A percentile compares a stretch with the other conserved stretches of the same genome.
Conservation (phyloP, 495 filamentous ascomycete genomes). For the Podospora comata region DNA sequence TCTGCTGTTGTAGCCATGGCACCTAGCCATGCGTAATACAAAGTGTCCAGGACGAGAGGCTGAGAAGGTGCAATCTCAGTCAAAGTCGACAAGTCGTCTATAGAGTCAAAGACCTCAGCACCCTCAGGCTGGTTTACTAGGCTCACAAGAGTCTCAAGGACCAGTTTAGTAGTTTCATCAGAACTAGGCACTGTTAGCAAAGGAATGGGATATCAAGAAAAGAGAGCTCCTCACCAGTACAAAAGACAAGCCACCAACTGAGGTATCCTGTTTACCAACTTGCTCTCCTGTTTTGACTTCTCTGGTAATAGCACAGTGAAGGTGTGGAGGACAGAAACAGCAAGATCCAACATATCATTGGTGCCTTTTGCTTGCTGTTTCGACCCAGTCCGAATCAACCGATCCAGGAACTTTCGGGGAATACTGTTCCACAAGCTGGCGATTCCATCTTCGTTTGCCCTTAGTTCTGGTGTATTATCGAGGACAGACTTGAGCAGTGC, state of each 20-base stretch:
- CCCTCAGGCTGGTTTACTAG: constrained; percentile 48
- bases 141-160: constrained; percentile 52
- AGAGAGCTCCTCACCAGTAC: constrained; percentile 43
- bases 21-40: constrained; percentile 52
- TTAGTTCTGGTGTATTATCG: constrained; percentile 50
- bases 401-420: constrained; percentile 57
- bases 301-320: constrained; percentile 54
- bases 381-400: constrained; percentile 53
- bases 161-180: constrained; percentile 47
- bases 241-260: constrained; percentile 48
- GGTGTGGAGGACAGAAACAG: constrained; percentile 57
- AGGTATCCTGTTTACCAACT: constrained; percentile 48
- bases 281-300: constrained; percentile 38
- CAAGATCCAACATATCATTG: constrained; percentile 58
- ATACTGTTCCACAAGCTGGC: constrained; percentile 52
- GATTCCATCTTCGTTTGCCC: constrained; percentile 37
- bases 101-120: constrained; percentile 41
- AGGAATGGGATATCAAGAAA: not conserved
- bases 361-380: constrained; percentile 24
- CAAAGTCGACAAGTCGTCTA: constrained; percentile 49
- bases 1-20: constrained; percentile 24
- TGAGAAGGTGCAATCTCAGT: constrained; percentile 53
- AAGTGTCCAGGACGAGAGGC: constrained; percentile 48
- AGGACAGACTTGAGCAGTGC: constrained; percentile 58
- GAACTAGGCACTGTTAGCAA: constrained; percentile 37